Conservation (phyloP, 1,284 basidiomycete genomes). For the Ganoderma boninense region DNA sequence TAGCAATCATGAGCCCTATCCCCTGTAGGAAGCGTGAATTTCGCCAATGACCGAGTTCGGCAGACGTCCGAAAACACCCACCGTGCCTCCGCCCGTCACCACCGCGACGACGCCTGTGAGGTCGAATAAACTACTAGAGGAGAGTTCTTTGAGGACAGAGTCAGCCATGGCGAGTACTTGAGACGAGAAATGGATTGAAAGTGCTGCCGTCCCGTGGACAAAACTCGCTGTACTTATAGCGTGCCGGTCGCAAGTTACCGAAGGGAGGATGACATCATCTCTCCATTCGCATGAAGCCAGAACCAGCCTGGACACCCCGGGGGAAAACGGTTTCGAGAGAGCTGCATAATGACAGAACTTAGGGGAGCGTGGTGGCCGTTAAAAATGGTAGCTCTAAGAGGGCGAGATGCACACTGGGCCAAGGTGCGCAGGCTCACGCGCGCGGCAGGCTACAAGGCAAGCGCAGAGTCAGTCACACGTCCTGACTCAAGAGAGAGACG, state of each 20-base stretch:
- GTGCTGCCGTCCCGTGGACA: too few relatives aligned
- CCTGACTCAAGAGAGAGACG: background rate
- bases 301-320: background rate
- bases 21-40: constrained; percentile 43
- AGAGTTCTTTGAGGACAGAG: constrained; percentile 45
- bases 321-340: background rate
- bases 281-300: background rate
- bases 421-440: too few relatives aligned
- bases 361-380: too few relatives aligned
- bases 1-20: constrained; percentile 57
- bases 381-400: too few relatives aligned
- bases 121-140: constrained; percentile 52
- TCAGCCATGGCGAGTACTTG: constrained; percentile 46
- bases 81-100: constrained; percentile 57
- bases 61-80: constrained; percentile 33
- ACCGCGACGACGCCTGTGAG: constrained; percentile 55
- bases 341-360: background rate
- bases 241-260: background rate
- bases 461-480: too few relatives aligned
- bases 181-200: background rate
- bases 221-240: background rate
- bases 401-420: too few relatives aligned
- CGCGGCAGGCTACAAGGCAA: too few relatives aligned
- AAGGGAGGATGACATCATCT: constrained; percentile 2
- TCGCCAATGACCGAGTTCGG: background rate